Conservation (phyloP, 2,329 filamentous ascomycete genomes). For the Fusarium coicis region DNA sequence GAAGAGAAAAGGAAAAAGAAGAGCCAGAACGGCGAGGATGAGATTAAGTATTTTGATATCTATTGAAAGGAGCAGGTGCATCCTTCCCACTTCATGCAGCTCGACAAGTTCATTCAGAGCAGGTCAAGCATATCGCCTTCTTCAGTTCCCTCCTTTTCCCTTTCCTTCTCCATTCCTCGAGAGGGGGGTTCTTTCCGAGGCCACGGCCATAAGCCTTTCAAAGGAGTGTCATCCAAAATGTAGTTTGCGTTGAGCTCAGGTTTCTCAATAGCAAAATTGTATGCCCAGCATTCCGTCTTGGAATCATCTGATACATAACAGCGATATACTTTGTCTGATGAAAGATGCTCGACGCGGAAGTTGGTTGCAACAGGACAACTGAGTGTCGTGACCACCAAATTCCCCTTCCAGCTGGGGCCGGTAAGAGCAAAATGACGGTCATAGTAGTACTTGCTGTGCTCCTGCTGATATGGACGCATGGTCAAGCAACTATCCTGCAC, state of each 20-base stretch:
- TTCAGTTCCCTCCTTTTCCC: rapidly evolving
- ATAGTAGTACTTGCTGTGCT: rapidly evolving
- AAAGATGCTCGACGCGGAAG: neutral
- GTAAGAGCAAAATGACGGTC: neutral
- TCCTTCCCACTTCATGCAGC: neutral
- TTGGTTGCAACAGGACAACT: rapidly evolving
- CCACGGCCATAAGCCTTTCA: constrained; percentile 3
- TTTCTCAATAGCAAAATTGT: rapidly evolving
- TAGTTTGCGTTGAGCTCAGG: neutral
- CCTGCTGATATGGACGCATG: rapidly evolving
- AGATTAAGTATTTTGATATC: neutral
- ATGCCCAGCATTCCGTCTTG: neutral
- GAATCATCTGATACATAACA: rapidly evolving
- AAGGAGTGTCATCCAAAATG: neutral
- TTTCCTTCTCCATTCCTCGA: rapidly evolving
- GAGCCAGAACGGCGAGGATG: rapidly evolving
- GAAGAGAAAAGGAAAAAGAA: neutral
- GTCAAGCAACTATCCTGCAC: neutral
- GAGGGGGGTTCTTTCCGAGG: neutral
- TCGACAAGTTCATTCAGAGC: neutral
- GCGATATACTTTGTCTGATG: rapidly evolving
- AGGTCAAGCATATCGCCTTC: neutral
- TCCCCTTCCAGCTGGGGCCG: neutral
- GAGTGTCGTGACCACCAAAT: neutral
- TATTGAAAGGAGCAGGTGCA: neutral